Evolutionary conservation across 345 rosid species (phyloP), one percentile per base, ranked within the genome.

Genomic region (Aethionema arabicum): DNA sequence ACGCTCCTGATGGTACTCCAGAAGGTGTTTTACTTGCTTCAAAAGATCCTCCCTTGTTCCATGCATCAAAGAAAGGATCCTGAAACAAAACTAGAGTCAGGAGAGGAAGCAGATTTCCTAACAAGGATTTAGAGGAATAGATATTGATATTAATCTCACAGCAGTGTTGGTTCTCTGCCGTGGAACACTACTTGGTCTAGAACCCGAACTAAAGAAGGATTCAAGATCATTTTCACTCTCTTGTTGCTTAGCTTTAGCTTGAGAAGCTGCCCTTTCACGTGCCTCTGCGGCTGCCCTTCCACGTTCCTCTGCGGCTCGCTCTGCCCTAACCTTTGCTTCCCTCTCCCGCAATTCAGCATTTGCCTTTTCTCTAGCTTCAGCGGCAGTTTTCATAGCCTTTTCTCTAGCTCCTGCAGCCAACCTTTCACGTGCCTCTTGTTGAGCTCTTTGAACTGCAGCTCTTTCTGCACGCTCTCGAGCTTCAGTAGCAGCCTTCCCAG

Each of bases 341-440:
- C 7, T 43, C 14, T 11, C 47, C 47, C 47, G 14, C 14, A n/a
- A n/a, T 43, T 43, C 47, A 41, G 45, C 45, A 11, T 43, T 43
- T 6, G 14, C 47, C 47, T 15, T n/a, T 43, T 41, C 45, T 41
- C 45, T 41, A 41, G 47, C 47, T 43, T 43, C 47, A 74, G 93
- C 47, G 11, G 47, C 47, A 43, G 47, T 91, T 77, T 63, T 89
- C 77, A 79, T 15, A 12, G 47, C 47, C 47, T 12, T 43, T 3
- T 11, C 14, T 11, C 47, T 11, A 3, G 47, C 47, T 43, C 12
- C 47, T 11, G 47, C 47, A n/a, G 95, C 98, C 61, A 96, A 95
- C 72, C 98, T 84, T 77, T 87, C 95, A 73, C 97, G 95, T 52
- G 97, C 99, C 82, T 93, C 99, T 53, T 96, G 88, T 65, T 43